Evolutionary conservation across 345 rosid genomes (phyloP).

Genomic region (Populus alba): DNA sequence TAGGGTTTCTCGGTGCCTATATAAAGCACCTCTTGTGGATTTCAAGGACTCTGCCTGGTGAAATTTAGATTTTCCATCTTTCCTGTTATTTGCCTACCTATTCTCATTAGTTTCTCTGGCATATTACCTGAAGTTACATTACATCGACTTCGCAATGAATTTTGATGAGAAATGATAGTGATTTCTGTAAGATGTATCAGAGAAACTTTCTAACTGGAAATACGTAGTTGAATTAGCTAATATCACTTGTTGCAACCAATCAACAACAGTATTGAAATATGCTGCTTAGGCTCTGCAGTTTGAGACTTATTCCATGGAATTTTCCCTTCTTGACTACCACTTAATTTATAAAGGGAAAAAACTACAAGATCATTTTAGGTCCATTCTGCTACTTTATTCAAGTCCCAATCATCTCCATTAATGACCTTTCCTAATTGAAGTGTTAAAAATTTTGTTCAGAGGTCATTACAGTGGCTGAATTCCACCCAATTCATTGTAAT

Average conservation of each 20-base stretch:
- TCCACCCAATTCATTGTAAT: slow-evolving; percentile 66
- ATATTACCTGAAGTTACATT: background rate
- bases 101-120: background rate
- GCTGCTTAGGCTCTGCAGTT: background rate
- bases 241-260: background rate
- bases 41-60: too few species aligned
- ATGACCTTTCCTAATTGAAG: slow-evolving; percentile 12
- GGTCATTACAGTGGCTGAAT: slow-evolving; percentile 69
- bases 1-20: too few species aligned
- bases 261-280: background rate
- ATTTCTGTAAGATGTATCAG: background rate
- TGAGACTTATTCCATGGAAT: background rate
- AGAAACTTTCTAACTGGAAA: background rate
- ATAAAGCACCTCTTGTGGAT: too few species aligned
- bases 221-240: background rate
- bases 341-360: background rate
- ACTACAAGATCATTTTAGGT: background rate
- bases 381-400: slow-evolving; percentile 1
- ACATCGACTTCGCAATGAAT: background rate
- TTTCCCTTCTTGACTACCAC: background rate
- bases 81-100: too few species aligned
- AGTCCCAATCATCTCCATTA: background rate
- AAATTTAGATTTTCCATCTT: too few species aligned
- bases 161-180: background rate
- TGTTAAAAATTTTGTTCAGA: slow-evolving; percentile 37